Evolutionary conservation across 1,139 yeast genomes (phyloP).

Genomic region (Saccharomyces hybrid): DNA sequence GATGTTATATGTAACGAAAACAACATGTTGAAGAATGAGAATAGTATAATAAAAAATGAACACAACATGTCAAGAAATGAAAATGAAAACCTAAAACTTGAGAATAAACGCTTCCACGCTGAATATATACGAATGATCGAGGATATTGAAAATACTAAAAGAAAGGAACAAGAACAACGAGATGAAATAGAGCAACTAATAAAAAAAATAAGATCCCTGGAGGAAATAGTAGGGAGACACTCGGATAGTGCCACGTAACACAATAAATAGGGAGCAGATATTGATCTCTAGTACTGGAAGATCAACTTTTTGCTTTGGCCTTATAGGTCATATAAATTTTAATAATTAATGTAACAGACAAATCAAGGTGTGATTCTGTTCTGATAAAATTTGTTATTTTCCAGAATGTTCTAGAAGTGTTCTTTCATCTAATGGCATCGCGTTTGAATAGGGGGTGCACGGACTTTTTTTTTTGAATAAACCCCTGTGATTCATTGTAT

Average conservation of each 20-base stretch:
- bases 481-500: background rate
- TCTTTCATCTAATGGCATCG: background rate
- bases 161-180: background rate
- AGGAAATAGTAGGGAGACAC: background rate
- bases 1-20: conserved; percentile 6
- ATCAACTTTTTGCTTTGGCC: background rate
- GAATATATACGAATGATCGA: background rate
- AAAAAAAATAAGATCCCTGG: background rate
- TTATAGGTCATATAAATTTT: background rate
- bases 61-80: background rate
- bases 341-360: background rate
- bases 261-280: background rate
- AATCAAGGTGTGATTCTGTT: background rate
- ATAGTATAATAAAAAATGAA: background rate
- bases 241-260: background rate
- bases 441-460: background rate
- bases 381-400: background rate
- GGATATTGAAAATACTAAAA: background rate
- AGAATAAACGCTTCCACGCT: background rate
- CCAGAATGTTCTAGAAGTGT: background rate
- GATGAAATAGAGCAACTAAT: background rate
- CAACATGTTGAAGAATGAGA: conserved; percentile 5
- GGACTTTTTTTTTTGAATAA: background rate
- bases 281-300: background rate
- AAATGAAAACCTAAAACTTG: background rate